Conservation (phyloP, 148 eudicot genomes). For the Heliosperma pusillum region DNA sequence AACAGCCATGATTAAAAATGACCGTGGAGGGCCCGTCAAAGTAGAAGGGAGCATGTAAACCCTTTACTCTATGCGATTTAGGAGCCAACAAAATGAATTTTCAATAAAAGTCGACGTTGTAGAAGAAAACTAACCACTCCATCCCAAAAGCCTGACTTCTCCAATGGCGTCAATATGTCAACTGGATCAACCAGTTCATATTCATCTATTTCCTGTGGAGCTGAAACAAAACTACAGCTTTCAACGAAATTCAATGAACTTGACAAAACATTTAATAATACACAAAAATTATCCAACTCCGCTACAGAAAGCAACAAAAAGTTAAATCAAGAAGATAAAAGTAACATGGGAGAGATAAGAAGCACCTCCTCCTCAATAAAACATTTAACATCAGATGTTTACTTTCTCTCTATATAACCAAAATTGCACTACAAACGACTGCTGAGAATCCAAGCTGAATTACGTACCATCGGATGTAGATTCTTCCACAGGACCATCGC, state of each 20-base stretch:
- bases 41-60: conserved; percentile 4
- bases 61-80: background rate
- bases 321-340: background rate
- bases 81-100: background rate
- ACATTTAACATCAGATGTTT: background rate
- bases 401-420: background rate
- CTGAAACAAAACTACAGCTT: conserved; percentile 41
- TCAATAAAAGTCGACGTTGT: background rate
- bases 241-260: conserved; percentile 7
- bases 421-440: background rate
- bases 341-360: background rate
- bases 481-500: background rate
- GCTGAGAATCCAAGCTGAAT: background rate
- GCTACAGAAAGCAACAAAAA: background rate
- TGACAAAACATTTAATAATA: background rate
- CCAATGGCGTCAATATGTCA: conserved; percentile 91
- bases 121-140: conserved; percentile 77
- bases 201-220: conserved; percentile 89
- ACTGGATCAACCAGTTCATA: conserved; percentile 98
- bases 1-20: conserved; percentile 16
- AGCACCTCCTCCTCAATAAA: background rate
- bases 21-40: conserved; percentile 3
- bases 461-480: background rate
- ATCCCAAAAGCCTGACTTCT: conserved; percentile 95
- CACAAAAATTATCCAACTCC: background rate